These are phyloP conservation scores for Mortierella sp. DNA, from an alignment of 371 early-diverging fungal species.

Conservation along the genomic window DNA sequence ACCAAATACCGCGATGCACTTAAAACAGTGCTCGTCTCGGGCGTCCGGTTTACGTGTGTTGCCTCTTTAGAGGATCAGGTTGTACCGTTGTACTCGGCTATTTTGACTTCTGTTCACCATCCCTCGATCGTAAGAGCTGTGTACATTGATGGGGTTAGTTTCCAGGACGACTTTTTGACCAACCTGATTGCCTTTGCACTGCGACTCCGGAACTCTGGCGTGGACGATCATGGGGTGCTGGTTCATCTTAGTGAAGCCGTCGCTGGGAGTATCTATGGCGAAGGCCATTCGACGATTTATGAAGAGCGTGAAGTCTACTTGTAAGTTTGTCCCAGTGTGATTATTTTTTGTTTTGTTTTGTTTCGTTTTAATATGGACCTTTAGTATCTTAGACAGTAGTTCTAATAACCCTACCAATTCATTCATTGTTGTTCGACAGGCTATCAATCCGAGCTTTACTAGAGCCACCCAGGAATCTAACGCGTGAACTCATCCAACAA, in stretches of 20 bases:
- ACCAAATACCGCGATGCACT: conserved; percentile 71
- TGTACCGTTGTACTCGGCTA: conserved; percentile 89
- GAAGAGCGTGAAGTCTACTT: conserved; percentile 84
- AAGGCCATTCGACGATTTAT: conserved; percentile 89
- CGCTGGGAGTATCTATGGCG: conserved; percentile 83
- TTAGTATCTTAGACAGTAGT: not conserved
- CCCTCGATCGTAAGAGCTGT: conserved; percentile 85
- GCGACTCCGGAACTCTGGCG: conserved; percentile 77
- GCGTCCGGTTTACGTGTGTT: conserved; percentile 70
- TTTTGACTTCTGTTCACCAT: conserved; percentile 80
- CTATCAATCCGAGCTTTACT: conserved; percentile 28
- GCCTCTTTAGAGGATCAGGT: conserved; percentile 90
- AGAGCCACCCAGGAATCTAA: conserved; percentile 11
- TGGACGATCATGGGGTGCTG: conserved; percentile 81
- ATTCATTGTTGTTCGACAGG: not conserved
- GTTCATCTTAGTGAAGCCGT: conserved; percentile 82
- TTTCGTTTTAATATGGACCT: not conserved
- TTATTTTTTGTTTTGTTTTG: not conserved
- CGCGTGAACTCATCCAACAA: not conserved
- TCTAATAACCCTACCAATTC: not conserved
- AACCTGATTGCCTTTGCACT: conserved; percentile 82
- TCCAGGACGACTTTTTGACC: conserved; percentile 81
- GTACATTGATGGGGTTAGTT: conserved; percentile 80
- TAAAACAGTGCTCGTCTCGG: conserved; percentile 63
- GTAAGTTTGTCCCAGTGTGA: conserved; percentile 32